Percentiles rank a stretch among this genome's conserved stretches.
Conservation (phyloP, 2,329 filamentous ascomycete species). For the Calonectria fujianensis region DNA sequence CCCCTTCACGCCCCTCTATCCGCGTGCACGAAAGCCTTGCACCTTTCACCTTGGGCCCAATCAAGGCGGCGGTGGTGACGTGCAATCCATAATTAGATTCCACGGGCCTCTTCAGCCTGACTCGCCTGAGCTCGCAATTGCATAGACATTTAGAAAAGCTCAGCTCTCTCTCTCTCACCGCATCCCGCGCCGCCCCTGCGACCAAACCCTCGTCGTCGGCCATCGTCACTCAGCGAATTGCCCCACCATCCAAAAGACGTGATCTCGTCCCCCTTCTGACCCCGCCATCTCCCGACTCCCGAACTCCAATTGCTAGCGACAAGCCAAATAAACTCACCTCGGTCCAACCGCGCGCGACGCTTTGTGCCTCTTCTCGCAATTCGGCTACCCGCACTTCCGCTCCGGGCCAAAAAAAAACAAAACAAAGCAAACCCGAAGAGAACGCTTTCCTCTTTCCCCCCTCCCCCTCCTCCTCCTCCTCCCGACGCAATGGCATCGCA, state of each 20-base stretch:
- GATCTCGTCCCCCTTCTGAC: conserved; percentile 28
- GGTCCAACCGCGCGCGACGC: conserved; percentile 10
- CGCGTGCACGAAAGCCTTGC: too few species aligned
- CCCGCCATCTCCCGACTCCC: conserved; percentile 21
- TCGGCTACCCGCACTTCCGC: not conserved
- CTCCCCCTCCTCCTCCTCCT: not conserved
- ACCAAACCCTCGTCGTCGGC: not conserved
- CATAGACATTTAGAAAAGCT: conserved; percentile 1
- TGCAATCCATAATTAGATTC: conserved; percentile 6
- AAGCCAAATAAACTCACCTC: conserved; percentile 12
- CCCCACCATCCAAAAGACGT: conserved; percentile 37
- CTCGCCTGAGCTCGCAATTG: not conserved
- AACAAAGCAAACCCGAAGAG: not conserved
- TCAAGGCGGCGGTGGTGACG: not conserved
- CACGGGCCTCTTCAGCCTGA: not conserved
- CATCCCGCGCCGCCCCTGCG: conserved; percentile 3
- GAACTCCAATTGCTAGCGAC: conserved; percentile 8
- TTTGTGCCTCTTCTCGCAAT: conserved; percentile 9
- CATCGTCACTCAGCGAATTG: conserved; percentile 25
- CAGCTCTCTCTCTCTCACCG: not conserved
- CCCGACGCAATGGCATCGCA: conserved; percentile 49
- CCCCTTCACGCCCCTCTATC: not conserved
- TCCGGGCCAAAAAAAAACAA: not conserved
- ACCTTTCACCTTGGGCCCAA: not conserved
- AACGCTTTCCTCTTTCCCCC: not conserved